These are phyloP conservation scores for Puccinia coronata DNA, from an alignment of 1,284 basidiomycete species.

Conservation along the genomic window DNA sequence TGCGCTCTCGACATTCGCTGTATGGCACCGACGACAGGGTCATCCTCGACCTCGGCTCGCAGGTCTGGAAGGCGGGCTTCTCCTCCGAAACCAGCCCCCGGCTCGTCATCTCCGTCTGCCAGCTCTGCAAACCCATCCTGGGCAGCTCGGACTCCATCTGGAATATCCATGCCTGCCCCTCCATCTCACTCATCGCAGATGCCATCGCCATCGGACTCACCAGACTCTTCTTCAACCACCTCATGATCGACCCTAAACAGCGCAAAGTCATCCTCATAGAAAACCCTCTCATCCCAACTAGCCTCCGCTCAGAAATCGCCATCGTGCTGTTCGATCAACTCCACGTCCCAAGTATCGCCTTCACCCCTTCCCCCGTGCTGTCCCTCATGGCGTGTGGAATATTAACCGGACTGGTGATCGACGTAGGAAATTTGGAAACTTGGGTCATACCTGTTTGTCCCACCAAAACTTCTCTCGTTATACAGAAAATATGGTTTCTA, in stretches of 20 bases:
- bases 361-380: slow-evolving; percentile 81
- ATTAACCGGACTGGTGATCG: slow-evolving; percentile 87
- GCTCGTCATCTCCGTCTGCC: slow-evolving; percentile 66
- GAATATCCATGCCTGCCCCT: slow-evolving; percentile 53
- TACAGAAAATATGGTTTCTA: background rate
- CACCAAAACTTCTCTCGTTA: background rate
- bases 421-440: slow-evolving; percentile 86
- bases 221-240: slow-evolving; percentile 65
- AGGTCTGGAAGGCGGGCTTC: slow-evolving; percentile 84
- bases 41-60: slow-evolving; percentile 78
- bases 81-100: slow-evolving; percentile 81
- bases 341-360: slow-evolving; percentile 88
- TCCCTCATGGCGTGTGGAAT: slow-evolving; percentile 80
- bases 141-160: slow-evolving; percentile 52
- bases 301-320: slow-evolving; percentile 84
- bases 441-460: slow-evolving; percentile 75
- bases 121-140: slow-evolving; percentile 56
- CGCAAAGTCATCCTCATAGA: slow-evolving; percentile 90
- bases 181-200: background rate
- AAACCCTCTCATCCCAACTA: slow-evolving; percentile 78
- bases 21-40: slow-evolving; percentile 84
- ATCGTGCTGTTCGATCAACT: slow-evolving; percentile 84
- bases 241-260: slow-evolving; percentile 88
- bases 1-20: slow-evolving; percentile 62
- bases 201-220: background rate